phyloP scores from a whole-genome alignment of 164 flowering plant species.

The Nymphaea colorata region DNA sequence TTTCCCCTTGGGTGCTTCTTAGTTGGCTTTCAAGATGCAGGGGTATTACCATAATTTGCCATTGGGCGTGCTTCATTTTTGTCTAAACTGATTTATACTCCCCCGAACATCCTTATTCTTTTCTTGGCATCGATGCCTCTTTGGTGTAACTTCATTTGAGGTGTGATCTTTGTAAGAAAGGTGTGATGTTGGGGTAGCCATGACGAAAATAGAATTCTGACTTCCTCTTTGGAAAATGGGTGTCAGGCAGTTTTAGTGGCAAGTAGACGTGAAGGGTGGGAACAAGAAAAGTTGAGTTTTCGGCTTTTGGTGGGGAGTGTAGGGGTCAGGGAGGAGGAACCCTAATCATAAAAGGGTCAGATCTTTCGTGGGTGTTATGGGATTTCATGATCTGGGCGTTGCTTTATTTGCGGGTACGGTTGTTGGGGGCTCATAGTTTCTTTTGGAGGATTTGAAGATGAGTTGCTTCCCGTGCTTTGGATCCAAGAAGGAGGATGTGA shows the following conservation, averaged over 20 bases:
- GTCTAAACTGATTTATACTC: background rate
- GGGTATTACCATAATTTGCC: background rate
- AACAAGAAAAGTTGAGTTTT: too few relatives aligned
- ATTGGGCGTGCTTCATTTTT: background rate
- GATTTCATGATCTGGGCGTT: background rate
- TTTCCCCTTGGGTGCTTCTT: too few relatives aligned
- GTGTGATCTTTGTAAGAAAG: background rate
- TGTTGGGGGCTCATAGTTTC: conserved; percentile 1
- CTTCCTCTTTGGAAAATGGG: background rate
- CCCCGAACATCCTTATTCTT: background rate
- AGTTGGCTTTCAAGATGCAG: background rate
- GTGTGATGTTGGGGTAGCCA: background rate
- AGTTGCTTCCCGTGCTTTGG: conserved; percentile 36
- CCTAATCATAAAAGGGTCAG: background rate
- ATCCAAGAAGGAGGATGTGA: conserved; percentile 20
- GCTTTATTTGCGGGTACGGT: background rate
- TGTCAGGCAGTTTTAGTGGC: background rate
- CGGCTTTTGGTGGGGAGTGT: background rate
- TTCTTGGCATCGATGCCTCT: background rate
- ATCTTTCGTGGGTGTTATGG: background rate
- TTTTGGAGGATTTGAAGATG: conserved; percentile 19
- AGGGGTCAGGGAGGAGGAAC: background rate
- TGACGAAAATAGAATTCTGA: background rate
- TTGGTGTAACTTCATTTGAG: background rate
- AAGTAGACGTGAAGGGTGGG: too few relatives aligned